Evolutionary conservation across 306 rosid species (phyloP).

Genomic region (Vigna reflexopilosa): DNA sequence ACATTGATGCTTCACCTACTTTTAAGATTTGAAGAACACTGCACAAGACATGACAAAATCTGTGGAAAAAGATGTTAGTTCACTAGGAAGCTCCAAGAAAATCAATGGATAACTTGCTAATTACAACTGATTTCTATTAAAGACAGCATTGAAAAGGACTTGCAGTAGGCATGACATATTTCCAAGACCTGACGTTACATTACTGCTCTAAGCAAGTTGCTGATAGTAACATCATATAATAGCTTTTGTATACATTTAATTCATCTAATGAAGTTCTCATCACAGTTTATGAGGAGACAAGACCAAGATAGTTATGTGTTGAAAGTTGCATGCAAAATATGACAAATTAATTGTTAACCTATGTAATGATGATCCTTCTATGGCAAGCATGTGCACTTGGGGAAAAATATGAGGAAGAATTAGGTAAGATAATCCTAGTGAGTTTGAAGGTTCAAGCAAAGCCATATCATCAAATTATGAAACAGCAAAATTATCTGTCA

Average conservation of each 20-base stretch:
- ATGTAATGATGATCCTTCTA: neutral
- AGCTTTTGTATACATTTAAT: neutral
- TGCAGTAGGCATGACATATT: slow-evolving; percentile 4
- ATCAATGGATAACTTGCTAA: slow-evolving; percentile 20
- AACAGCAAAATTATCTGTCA: neutral
- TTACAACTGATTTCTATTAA: neutral
- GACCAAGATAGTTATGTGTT: neutral
- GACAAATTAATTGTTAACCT: neutral
- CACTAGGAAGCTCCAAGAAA: slow-evolving; percentile 7
- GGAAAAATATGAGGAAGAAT: neutral
- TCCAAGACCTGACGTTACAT: neutral
- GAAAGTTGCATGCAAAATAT: neutral
- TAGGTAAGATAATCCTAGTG: neutral
- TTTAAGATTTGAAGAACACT: slow-evolving; percentile 76
- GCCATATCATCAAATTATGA: slow-evolving; percentile 8
- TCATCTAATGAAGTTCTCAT: slow-evolving; percentile 2
- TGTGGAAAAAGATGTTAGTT: slow-evolving; percentile 56
- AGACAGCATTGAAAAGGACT: neutral
- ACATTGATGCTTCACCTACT: slow-evolving; percentile 58
- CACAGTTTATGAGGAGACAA: neutral
- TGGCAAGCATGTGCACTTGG: neutral
- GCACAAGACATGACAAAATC: slow-evolving; percentile 80
- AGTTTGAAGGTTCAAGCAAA: slow-evolving; percentile 7
- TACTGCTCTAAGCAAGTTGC: neutral
- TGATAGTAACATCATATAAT: neutral